A percentile compares a stretch with the other conserved stretches of the same genome.
Conservation (phyloP, 108 stramenopile species). For the Heterococcus sp. region DNA sequence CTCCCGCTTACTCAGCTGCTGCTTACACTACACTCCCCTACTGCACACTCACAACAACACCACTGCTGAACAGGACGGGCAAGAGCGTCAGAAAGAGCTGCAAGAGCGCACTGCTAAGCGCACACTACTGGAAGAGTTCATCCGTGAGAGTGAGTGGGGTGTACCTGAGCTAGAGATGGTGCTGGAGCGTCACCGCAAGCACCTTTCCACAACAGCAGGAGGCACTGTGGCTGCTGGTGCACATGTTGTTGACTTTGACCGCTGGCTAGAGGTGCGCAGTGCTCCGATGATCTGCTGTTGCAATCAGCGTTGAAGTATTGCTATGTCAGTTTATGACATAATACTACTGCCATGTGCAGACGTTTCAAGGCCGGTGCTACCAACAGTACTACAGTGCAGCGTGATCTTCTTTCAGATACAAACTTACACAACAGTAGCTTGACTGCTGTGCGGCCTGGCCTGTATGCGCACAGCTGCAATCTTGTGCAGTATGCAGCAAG, state of each 20-base stretch:
- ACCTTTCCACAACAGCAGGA: background rate
- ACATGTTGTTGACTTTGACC: conserved; percentile 11
- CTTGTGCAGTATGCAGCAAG: too few relatives aligned
- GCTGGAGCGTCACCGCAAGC: background rate
- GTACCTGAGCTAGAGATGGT: conserved; percentile 16
- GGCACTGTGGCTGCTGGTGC: background rate
- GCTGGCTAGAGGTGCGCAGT: conserved; percentile 17
- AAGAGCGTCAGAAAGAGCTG: background rate
- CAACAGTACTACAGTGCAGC: too few relatives aligned
- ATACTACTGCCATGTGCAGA: too few relatives aligned
- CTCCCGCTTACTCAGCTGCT: too few relatives aligned
- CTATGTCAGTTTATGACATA: too few relatives aligned
- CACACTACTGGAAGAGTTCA: conserved; percentile 28
- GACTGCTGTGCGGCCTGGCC: too few relatives aligned
- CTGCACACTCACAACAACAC: background rate
- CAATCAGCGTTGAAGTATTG: too few relatives aligned
- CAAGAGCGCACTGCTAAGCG: conserved; percentile 10
- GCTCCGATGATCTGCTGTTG: too few relatives aligned
- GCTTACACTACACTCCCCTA: background rate
- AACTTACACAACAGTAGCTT: too few relatives aligned
- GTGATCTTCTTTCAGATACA: too few relatives aligned
- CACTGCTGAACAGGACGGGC: background rate
- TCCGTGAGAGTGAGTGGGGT: conserved; percentile 16
- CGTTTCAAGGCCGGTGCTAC: too few relatives aligned
- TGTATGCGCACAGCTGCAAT: too few relatives aligned